phyloP scores from a whole-genome alignment of 176 grass and related monocot genomes.

The Hyparrhenia diplandra region DNA sequence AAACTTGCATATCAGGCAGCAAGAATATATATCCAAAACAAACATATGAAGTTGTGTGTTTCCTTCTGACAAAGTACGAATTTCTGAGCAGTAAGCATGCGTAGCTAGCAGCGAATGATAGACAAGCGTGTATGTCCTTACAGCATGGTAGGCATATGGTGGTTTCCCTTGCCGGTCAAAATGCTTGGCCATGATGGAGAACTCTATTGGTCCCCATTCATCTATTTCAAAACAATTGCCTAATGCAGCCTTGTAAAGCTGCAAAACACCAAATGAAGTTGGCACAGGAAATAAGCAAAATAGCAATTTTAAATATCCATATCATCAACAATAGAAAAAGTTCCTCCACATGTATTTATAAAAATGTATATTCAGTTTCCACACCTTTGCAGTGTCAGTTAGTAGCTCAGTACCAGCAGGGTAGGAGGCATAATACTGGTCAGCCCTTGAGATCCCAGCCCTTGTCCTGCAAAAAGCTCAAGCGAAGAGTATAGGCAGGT shows the following conservation, averaged over 20 bases:
- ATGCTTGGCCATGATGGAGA: constrained; percentile 87
- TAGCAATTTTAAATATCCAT: not conserved
- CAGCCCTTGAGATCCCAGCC: constrained; percentile 76
- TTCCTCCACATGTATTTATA: not conserved
- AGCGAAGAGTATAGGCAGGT: not conserved
- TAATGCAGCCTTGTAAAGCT: constrained; percentile 88
- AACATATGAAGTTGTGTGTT: not conserved
- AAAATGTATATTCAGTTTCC: constrained; percentile 14
- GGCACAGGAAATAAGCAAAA: constrained; percentile 1
- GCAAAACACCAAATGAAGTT: constrained; percentile 14
- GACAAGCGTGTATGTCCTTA: constrained; percentile 27
- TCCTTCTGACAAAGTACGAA: not conserved
- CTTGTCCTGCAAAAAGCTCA: constrained; percentile 44
- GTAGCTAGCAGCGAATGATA: not conserved
- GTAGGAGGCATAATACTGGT: constrained; percentile 83
- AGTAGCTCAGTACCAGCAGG: constrained; percentile 81
- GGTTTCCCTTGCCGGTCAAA: constrained; percentile 90
- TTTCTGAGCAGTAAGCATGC: not conserved
- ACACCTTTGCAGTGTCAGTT: constrained; percentile 80
- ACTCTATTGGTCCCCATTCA: constrained; percentile 89
- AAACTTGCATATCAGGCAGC: not conserved
- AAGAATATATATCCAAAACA: not conserved
- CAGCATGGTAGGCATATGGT: constrained; percentile 87
- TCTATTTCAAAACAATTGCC: constrained; percentile 94
- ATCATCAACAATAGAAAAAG: not conserved